Evolutionary conservation across 768 basidiomycete genomes (phyloP), one percentile per base, ranked within the genome.

Genomic region (Cubamyces lactineus): DNA sequence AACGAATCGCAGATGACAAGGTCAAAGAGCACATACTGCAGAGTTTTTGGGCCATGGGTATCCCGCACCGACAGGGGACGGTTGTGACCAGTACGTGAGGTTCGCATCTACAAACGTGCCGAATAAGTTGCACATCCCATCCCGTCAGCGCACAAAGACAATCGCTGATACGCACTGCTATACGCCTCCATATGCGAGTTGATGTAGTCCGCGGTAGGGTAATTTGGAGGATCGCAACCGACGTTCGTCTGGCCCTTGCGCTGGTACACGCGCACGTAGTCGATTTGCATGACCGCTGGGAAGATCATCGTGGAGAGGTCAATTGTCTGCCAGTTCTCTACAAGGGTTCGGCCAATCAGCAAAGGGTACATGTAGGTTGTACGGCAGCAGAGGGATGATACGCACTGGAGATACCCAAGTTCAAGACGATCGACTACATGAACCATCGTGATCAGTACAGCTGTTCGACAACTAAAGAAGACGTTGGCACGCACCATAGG

Each of bases 251-350:
- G 62, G 3, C 82, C 84, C 64, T 81, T 78, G 52, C 84, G 75
- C 73, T 92, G 91, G 72, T 92, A 94, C 19, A 94, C 88, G 24
- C 92, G 82, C 42, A 94, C 86, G 70, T 92, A 94, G 72, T 94
- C 91, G 40, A 93, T 75, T 42, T 82, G 77, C 78, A 92, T 80
- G 66, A 86, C 83, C 0, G 85, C 82, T 0, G 91, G 91, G 80
- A 91, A 91, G 23, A 74, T 72, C 79, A 92, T 79, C 45, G 86
- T 80, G 23, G 76, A 56, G 43, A 80, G 59, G 57, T 87, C 81
- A 62, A 85, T 79, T 3, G 75, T 74, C 63, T 92, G 90, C 85
- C 92, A 94, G 66, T 84, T 86, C 34, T 79, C 85, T 80, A 69
- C 28, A 38, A 26, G 48, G 11, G 40, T 12, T 23, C 17, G 19